Base-by-base conservation (phyloP, 2,329 filamentous ascomycete genomes). In the Setomelanomma holmii region DNA sequence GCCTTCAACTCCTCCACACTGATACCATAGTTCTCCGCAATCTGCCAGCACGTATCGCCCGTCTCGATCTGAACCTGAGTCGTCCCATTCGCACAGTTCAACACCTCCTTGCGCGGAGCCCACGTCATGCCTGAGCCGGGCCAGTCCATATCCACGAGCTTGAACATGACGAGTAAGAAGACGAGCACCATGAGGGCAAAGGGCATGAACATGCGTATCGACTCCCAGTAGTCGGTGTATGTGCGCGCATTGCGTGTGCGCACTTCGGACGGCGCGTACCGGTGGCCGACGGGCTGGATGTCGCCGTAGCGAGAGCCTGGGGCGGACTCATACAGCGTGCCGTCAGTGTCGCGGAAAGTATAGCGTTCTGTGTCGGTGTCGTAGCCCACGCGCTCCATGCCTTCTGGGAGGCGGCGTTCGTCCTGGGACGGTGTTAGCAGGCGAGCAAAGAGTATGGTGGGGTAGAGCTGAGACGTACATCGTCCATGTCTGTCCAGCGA, bases 141-240 rank as follows among this genome's bases (percentile, higher is more conserved):
- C n/a, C n/a, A n/a, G n/a, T n/a, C n/a, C 7, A 44, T 36, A 40
- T 55, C 50, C 8, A 70, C 27, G 16, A 66, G 58, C 38, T 58
- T 56, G 40, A 74, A 67, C 38, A 86, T 60, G 16, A 78, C 65
- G 27, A 85, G 63, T 41, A 86, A 68, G 53, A 79, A 81, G 14
- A 84, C 61, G 4, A 82, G 74, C 46, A 84, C 75, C 30, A 86
- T 67, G 54, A 85, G 68, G 47, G 82, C 82, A 69, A 85, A 86
- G 64, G 85, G 85, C 63, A 86, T 75, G 57, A 86, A 73, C n/a
- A 78, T 76, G 23, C 83, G 77, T 78, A 83, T 81, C 5, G 83
- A 80, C 24, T 73, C 71, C 34, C 67, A 45, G 41, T 73, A 58
- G 55, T 57, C 46, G 14, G 49, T 51, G 41, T 63, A 52, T 16